Percentiles rank a stretch among this genome's conserved stretches.
These are phyloP conservation scores for Hyaloscypha bicolor DNA, from an alignment of 495 filamentous ascomycete species.

Conservation along the genomic window DNA sequence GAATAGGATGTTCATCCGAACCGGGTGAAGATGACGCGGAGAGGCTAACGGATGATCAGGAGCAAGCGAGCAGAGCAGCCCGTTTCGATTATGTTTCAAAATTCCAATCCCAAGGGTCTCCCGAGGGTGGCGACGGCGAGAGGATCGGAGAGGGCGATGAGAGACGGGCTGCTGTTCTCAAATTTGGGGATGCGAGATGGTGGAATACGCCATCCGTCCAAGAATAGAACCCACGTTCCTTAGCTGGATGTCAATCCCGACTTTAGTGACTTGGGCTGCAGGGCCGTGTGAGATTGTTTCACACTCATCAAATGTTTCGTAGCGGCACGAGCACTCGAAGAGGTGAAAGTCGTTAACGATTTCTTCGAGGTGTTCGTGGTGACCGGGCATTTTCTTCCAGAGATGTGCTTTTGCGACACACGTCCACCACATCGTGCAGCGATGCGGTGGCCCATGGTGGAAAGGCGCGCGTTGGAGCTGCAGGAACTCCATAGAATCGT, in stretches of 20 bases:
- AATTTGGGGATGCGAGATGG: not conserved
- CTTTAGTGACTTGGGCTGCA: not conserved
- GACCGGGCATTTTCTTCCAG: not conserved
- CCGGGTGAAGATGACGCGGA: not conserved
- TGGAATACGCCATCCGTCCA: conserved; percentile 2
- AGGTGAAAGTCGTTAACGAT: too few species aligned
- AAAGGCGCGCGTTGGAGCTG: conserved; percentile 7
- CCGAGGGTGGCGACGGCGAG: not conserved
- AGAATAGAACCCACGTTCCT: conserved; percentile 24
- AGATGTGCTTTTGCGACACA: not conserved
- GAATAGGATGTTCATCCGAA: conserved; percentile 11
- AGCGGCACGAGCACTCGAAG: not conserved
- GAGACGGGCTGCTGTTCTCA: not conserved
- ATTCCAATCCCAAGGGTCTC: not conserved
- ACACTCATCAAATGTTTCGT: conserved; percentile 1
- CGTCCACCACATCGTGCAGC: not conserved
- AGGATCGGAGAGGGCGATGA: not conserved
- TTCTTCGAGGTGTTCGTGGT: not conserved
- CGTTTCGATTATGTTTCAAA: conserved; percentile 26
- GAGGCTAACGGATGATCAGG: not conserved
- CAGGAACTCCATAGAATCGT: conserved; percentile 13
- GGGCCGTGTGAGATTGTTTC: not conserved
- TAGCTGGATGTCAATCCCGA: not conserved
- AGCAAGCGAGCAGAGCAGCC: not conserved
- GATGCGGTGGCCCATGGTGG: not conserved